phyloP scores from a whole-genome alignment of 2,329 filamentous ascomycete genomes.

The Penicillium digitatum region DNA sequence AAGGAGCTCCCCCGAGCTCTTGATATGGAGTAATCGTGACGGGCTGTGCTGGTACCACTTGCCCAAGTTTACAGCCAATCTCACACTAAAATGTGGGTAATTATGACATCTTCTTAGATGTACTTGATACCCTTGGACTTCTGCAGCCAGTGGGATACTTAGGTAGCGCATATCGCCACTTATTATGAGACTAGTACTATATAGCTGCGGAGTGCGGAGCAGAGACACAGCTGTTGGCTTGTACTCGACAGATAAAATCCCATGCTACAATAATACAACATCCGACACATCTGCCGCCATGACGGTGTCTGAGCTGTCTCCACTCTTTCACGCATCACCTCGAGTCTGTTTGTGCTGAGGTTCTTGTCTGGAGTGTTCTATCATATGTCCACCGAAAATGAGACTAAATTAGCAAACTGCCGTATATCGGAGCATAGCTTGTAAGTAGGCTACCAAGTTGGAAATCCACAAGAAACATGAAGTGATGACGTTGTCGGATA shows the following conservation, averaged over 20 bases:
- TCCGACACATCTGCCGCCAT: neutral
- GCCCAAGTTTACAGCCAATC: neutral
- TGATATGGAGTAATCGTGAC: constrained; percentile 4
- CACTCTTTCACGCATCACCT: neutral
- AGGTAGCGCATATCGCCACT: neutral
- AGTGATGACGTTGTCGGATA: constrained; percentile 7
- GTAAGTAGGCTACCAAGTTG: neutral
- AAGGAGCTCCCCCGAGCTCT: constrained; percentile 8
- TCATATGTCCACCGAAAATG: neutral
- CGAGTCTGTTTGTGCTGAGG: neutral
- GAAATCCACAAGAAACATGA: neutral
- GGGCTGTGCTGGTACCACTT: neutral
- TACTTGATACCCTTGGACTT: constrained; percentile 5
- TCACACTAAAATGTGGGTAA: constrained; percentile 3
- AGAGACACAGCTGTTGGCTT: neutral
- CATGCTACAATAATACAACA: neutral
- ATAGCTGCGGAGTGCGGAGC: neutral
- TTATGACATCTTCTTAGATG: constrained; percentile 11
- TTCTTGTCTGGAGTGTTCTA: neutral
- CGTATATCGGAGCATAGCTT: neutral
- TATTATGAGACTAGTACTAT: neutral
- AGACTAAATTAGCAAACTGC: neutral
- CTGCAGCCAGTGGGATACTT: neutral
- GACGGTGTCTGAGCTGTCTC: neutral
- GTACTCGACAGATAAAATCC: neutral